Percentiles rank a stretch among this genome's conserved stretches.
Conservation (phyloP, 2,329 filamentous ascomycete species). For the Dothideomycetes sp. region DNA sequence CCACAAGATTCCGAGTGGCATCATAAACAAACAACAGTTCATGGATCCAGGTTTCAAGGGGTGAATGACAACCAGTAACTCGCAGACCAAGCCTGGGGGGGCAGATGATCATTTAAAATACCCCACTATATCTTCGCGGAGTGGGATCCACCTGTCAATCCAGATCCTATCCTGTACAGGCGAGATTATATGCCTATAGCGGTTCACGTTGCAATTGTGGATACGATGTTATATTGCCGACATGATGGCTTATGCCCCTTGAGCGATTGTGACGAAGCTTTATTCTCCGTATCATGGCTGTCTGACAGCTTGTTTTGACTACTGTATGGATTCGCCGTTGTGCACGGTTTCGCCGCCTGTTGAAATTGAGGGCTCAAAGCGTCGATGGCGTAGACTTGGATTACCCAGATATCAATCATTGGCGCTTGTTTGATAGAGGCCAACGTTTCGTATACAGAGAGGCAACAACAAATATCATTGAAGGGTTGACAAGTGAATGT, state of each 20-base stretch:
- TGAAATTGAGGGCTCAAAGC: not conserved
- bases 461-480: not conserved
- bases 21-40: not conserved
- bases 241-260: slow-evolving; percentile 1
- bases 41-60: not conserved
- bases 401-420: no score
- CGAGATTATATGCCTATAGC: slow-evolving; percentile 1
- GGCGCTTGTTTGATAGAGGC: not conserved
- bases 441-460: not conserved
- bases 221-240: slow-evolving; percentile 1
- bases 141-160: slow-evolving; percentile 3
- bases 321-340: not conserved
- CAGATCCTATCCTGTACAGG: slow-evolving; percentile 6
- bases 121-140: slow-evolving; percentile 2
- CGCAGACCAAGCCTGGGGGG: not conserved
- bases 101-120: not conserved
- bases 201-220: not conserved
- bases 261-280: slow-evolving; percentile 1
- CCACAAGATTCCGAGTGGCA: not conserved
- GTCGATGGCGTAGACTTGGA: not conserved
- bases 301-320: not conserved
- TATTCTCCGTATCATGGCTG: slow-evolving; percentile 1
- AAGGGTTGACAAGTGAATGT: not conserved
- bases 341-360: not conserved
- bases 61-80: not conserved